A percentile compares a stretch with the other conserved stretches of the same genome.
Conservation (phyloP, 2,329 filamentous ascomycete species). For the Aspergillus sclerotialis region DNA sequence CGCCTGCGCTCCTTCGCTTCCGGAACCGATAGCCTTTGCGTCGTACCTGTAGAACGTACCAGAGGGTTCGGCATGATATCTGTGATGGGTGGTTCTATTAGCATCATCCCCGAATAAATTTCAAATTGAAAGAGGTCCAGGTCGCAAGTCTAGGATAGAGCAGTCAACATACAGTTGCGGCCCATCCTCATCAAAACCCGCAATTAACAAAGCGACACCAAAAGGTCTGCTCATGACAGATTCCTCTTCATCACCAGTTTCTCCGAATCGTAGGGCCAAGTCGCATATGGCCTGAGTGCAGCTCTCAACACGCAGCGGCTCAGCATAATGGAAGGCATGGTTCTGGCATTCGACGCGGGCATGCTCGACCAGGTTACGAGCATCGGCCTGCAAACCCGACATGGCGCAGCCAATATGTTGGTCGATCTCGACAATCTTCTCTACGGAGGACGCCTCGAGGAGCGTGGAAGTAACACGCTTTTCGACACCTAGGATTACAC, state of each 20-base stretch:
- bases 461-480: constrained; percentile 98
- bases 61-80: constrained; percentile 94
- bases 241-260: constrained; percentile 95
- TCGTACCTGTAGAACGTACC: constrained; percentile 99
- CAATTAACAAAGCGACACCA: constrained; percentile 92
- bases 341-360: constrained; percentile 95
- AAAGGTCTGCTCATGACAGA: constrained; percentile 98
- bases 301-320: constrained; percentile 90
- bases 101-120: background rate
- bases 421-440: constrained; percentile 99
- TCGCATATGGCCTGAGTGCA: constrained; percentile 99
- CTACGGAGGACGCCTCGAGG: constrained; percentile 93
- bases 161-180: constrained; percentile 63
- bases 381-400: constrained; percentile 95
- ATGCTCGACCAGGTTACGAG: constrained; percentile 96
- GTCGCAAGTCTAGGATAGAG: no score
- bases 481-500: constrained; percentile 94
- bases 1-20: constrained; percentile 93
- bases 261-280: constrained; percentile 88
- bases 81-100: constrained; percentile 20
- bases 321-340: constrained; percentile 97
- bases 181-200: constrained; percentile 94
- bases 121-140: no score
- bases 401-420: constrained; percentile 98
- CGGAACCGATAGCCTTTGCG: constrained; percentile 96